Percentiles rank a stretch among this genome's conserved stretches.
Evolutionary conservation across 805 yeast species (phyloP).

Genomic region (Yarrowia sp.): DNA sequence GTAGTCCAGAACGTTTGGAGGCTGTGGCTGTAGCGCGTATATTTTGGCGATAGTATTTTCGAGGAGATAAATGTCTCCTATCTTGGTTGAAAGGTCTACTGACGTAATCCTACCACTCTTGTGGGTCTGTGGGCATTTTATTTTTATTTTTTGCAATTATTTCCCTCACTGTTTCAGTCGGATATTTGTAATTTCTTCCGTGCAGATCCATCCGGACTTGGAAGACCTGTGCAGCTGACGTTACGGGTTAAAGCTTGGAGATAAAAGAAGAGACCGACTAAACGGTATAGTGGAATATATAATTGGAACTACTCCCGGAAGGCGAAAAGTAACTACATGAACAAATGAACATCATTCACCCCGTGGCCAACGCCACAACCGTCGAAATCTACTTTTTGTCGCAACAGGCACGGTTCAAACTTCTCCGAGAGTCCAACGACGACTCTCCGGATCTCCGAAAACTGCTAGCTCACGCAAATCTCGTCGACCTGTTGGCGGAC

Average conservation of each 20-base stretch:
- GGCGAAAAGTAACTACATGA: background rate
- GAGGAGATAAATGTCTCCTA: too few species aligned
- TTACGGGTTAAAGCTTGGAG: background rate
- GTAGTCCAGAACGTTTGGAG: background rate
- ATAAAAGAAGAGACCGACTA: background rate
- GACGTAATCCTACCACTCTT: too few species aligned
- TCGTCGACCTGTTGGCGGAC: background rate
- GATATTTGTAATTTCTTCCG: background rate
- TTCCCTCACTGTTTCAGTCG: too few species aligned
- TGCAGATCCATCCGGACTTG: background rate
- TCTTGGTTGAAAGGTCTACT: too few species aligned
- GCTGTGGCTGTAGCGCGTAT: too few species aligned
- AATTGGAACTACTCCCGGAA: background rate
- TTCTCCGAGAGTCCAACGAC: background rate
- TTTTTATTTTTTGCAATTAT: too few species aligned
- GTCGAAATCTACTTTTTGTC: background rate
- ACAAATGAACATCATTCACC: background rate
- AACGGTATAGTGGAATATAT: background rate
- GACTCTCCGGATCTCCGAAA: slow-evolving; percentile 9
- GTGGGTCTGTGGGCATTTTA: too few species aligned
- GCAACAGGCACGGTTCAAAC: background rate
- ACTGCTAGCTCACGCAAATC: slow-evolving; percentile 13
- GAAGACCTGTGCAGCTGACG: background rate
- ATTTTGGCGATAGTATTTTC: too few species aligned
- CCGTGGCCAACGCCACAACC: background rate